These are phyloP conservation scores for Penicillium sp. DNA, from an alignment of 2,329 filamentous ascomycete species.

Conservation along the genomic window DNA sequence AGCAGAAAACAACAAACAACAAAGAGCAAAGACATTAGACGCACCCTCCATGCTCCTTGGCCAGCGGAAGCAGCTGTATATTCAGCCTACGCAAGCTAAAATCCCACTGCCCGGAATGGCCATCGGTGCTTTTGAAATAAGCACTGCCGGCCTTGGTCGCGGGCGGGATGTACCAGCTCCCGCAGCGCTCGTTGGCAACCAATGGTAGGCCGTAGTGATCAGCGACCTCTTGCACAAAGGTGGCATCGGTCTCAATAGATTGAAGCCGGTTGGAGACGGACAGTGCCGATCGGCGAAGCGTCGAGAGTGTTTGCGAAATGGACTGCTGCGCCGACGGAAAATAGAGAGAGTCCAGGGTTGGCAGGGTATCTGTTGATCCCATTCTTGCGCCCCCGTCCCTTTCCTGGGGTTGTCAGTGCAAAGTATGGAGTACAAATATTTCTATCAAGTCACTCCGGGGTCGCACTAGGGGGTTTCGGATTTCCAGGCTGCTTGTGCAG, in stretches of 20 bases:
- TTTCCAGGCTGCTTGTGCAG: neutral
- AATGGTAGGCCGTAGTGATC: slow-evolving; percentile 59
- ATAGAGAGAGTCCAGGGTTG: slow-evolving; percentile 46
- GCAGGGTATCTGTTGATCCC: slow-evolving; percentile 29
- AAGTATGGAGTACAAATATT: slow-evolving; percentile 7
- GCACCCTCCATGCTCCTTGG: slow-evolving; percentile 65
- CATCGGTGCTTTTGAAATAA: slow-evolving; percentile 98
- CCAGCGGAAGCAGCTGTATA: slow-evolving; percentile 68
- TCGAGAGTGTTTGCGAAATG: slow-evolving; percentile 65
- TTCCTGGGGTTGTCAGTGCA: neutral
- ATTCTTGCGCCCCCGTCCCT: slow-evolving; percentile 18
- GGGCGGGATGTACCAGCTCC: slow-evolving; percentile 85
- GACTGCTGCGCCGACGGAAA: slow-evolving; percentile 58
- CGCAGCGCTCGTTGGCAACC: slow-evolving; percentile 90
- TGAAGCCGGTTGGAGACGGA: slow-evolving; percentile 75
- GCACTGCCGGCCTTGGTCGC: slow-evolving; percentile 64
- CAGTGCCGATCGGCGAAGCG: slow-evolving; percentile 71
- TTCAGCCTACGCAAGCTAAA: slow-evolving; percentile 85
- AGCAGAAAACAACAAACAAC: neutral
- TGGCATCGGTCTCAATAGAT: slow-evolving; percentile 72
- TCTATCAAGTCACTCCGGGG: slow-evolving; percentile 4
- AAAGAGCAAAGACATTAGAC: slow-evolving; percentile 27
- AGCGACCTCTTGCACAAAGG: slow-evolving; percentile 63
- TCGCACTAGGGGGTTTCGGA: slow-evolving; percentile 7
- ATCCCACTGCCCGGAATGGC: slow-evolving; percentile 84